phyloP scores from a whole-genome alignment of 495 filamentous ascomycete species.

The Daldinia caldariorum region DNA sequence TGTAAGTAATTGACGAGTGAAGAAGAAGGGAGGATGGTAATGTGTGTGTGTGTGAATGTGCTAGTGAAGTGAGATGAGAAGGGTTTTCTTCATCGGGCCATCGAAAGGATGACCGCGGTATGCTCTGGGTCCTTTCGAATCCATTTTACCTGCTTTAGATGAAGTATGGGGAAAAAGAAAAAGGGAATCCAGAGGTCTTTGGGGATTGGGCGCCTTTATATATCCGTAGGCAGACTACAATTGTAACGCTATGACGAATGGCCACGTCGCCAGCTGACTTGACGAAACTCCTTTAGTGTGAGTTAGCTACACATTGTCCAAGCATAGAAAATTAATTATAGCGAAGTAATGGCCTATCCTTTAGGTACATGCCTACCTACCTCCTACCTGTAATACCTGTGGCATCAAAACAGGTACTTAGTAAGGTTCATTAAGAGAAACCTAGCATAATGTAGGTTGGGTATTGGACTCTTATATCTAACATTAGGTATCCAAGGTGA shows the following conservation, averaged over 20 bases:
- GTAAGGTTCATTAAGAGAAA: too few species aligned
- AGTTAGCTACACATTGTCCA: background rate
- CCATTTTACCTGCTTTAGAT: constrained; percentile 7
- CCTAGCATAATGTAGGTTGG: too few species aligned
- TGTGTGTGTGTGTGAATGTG: background rate
- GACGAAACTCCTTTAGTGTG: background rate
- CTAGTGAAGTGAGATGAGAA: background rate
- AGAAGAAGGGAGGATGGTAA: background rate
- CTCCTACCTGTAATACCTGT: too few species aligned
- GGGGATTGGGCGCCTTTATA: background rate
- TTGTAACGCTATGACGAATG: constrained; percentile 1
- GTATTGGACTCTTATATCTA: too few species aligned
- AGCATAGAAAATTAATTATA: too few species aligned
- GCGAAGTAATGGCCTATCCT: too few species aligned
- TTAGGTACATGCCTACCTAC: too few species aligned
- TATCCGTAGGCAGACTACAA: background rate
- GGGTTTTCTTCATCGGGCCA: background rate
- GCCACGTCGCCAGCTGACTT: too few species aligned
- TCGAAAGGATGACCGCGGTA: background rate
- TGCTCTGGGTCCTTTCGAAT: constrained; percentile 3
- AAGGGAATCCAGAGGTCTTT: background rate
- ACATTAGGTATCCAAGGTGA: too few species aligned
- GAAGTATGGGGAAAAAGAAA: constrained; percentile 12
- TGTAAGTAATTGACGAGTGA: background rate
- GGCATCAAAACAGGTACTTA: too few species aligned